Conservation (phyloP, 2,329 filamentous ascomycete genomes). For the Verticillium nonalfalfae region DNA sequence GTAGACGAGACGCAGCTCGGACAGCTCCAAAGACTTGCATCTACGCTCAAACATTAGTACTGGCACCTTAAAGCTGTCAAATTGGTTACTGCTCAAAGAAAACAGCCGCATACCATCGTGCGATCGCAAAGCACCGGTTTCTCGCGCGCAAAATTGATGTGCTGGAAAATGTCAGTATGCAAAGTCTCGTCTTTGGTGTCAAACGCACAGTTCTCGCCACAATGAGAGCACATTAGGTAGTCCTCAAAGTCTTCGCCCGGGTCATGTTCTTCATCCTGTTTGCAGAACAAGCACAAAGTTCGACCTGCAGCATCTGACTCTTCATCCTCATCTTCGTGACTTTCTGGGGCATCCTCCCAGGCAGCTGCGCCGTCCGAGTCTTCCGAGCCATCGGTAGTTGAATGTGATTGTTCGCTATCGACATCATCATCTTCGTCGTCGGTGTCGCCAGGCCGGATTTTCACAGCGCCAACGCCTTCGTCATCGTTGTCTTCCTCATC, state of each 20-base stretch:
- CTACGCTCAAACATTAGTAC: neutral
- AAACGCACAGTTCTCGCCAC: constrained; percentile 74
- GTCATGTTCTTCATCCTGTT: constrained; percentile 75
- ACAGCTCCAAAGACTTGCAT: constrained; percentile 41
- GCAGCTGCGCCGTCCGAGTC: constrained; percentile 52
- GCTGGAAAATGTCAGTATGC: constrained; percentile 44
- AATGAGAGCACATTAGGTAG: constrained; percentile 69
- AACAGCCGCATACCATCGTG: constrained; percentile 40
- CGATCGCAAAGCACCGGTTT: constrained; percentile 45
- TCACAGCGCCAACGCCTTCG: constrained; percentile 51
- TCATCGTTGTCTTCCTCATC: constrained; percentile 29
- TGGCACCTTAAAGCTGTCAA: neutral
- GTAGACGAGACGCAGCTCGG: constrained; percentile 28
- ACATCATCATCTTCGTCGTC: constrained; percentile 33
- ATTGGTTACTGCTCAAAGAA: neutral
- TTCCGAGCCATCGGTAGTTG: constrained; percentile 43
- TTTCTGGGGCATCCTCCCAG: constrained; percentile 52
- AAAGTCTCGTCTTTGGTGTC: constrained; percentile 17
- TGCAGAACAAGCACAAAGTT: constrained; percentile 64
- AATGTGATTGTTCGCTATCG: constrained; percentile 36
- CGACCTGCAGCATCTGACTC: constrained; percentile 44
- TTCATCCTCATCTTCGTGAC: constrained; percentile 48
- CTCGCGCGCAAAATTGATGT: constrained; percentile 83
- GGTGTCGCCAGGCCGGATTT: constrained; percentile 46
- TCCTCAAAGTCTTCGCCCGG: constrained; percentile 75